Percentiles rank a stretch among this genome's conserved stretches.
Conservation (phyloP, 176 grass and related monocot genomes). For the Oryza rufipogon region DNA sequence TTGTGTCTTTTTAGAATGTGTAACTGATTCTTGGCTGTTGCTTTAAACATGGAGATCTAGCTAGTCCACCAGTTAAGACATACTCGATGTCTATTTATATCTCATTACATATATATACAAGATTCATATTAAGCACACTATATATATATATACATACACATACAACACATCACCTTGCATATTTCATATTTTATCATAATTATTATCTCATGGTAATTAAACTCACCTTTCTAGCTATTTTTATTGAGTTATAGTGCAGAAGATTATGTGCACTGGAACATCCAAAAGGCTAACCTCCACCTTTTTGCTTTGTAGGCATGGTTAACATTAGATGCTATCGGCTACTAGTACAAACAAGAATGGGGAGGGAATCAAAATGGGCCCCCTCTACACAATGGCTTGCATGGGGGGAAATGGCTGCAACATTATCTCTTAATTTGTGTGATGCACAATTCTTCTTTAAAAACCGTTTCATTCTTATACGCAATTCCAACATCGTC, state of each 20-base stretch:
- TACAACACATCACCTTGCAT: neutral
- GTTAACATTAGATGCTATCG: conserved; percentile 8
- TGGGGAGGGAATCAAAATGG: conserved; percentile 41
- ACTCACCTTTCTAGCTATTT: neutral
- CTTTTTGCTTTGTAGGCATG: neutral
- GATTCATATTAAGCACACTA: too few relatives aligned
- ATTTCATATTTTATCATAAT: neutral
- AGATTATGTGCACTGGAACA: neutral
- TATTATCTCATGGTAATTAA: neutral
- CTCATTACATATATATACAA: neutral
- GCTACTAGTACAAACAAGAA: neutral
- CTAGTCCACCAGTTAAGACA: neutral
- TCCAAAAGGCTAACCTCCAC: neutral
- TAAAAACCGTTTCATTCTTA: conserved; percentile 19
- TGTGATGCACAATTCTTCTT: conserved; percentile 46
- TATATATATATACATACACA: neutral
- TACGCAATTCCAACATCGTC: conserved; percentile 40
- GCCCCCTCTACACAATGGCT: conserved; percentile 21
- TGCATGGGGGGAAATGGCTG: conserved; percentile 6
- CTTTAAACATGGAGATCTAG: neutral
- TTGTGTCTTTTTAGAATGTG: too few relatives aligned
- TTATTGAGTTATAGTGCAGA: neutral
- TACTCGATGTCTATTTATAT: too few relatives aligned
- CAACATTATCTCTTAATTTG: conserved; percentile 42
- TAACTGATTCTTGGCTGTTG: neutral